Conservation (phyloP, 345 rosid species). For the Corchorus olitorius region DNA sequence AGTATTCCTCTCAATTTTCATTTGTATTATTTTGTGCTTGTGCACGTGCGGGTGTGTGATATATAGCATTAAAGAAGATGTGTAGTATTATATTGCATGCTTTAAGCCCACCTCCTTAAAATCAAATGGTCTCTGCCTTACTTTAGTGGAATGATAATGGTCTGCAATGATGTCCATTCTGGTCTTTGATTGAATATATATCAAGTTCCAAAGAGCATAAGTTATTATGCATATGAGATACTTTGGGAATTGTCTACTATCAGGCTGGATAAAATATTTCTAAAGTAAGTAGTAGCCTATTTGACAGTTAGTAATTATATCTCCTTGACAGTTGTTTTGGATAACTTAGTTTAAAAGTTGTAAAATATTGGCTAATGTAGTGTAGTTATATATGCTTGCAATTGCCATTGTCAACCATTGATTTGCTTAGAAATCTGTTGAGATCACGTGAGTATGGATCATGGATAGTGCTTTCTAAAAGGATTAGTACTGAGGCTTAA, state of each 20-base stretch:
- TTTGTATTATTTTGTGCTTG: background rate
- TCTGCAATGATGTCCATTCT: conserved; percentile 29
- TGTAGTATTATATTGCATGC: conserved; percentile 13
- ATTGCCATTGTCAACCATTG: conserved; percentile 10
- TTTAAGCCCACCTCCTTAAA: conserved; percentile 15
- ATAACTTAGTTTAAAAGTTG: background rate
- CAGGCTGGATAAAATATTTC: conserved; percentile 18
- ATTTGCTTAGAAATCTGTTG: conserved; percentile 17
- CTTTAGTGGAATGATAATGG: conserved; percentile 19
- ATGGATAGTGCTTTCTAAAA: conserved; percentile 14
- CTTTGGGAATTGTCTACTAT: conserved; percentile 36
- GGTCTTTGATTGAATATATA: conserved; percentile 28
- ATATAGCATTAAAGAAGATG: background rate
- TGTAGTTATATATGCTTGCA: background rate
- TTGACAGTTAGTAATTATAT: background rate
- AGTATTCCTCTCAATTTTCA: background rate
- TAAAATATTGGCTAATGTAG: background rate
- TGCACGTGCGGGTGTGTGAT: background rate
- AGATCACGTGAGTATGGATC: conserved; percentile 20
- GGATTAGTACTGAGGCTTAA: conserved; percentile 16
- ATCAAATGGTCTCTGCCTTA: conserved; percentile 15
- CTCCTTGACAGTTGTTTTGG: conserved; percentile 28
- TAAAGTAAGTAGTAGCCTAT: conserved; percentile 17
- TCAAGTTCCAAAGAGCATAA: conserved; percentile 53
- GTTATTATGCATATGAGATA: conserved; percentile 13